phyloP scores from a whole-genome alignment of 768 basidiomycete genomes.

The Termitomyces sp. region DNA sequence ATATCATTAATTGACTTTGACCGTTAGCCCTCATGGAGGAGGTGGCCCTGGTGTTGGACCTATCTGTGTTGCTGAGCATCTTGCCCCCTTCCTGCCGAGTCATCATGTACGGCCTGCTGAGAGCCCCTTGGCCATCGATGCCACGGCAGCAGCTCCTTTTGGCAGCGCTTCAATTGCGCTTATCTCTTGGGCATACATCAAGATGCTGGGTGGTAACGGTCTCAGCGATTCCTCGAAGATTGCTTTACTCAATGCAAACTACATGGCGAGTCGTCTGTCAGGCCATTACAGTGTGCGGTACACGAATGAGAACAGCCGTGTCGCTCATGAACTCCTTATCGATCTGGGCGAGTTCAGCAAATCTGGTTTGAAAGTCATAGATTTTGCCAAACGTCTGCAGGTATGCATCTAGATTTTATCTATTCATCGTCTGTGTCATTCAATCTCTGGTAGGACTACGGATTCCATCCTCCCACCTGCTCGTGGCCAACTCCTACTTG shows the following conservation, averaged over 20 bases:
- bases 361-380: constrained; percentile 83
- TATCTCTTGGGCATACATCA: constrained; percentile 99
- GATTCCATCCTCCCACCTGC: constrained; percentile 96
- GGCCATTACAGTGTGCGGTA: constrained; percentile 85
- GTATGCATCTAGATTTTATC: constrained; percentile 30
- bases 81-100: constrained; percentile 90
- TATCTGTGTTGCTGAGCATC: constrained; percentile 91
- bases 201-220: constrained; percentile 97
- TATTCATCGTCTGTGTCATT: background rate
- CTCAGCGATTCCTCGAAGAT: constrained; percentile 82
- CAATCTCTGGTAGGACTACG: constrained; percentile 62
- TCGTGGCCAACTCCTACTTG: constrained; percentile 98
- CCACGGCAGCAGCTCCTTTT: constrained; percentile 90
- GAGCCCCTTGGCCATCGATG: constrained; percentile 72
- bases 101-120: constrained; percentile 75
- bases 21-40: constrained; percentile 85
- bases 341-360: constrained; percentile 97
- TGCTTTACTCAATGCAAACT: constrained; percentile 94
- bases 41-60: constrained; percentile 97
- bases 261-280: constrained; percentile 88
- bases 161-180: constrained; percentile 94
- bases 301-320: constrained; percentile 87
- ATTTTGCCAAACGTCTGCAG: constrained; percentile 96
- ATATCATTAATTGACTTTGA: background rate
- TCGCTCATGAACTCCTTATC: constrained; percentile 94